These are phyloP conservation scores for Nicotiana tomentosiformis DNA, from an alignment of 257 asterid genomes.

Conservation along the genomic window DNA sequence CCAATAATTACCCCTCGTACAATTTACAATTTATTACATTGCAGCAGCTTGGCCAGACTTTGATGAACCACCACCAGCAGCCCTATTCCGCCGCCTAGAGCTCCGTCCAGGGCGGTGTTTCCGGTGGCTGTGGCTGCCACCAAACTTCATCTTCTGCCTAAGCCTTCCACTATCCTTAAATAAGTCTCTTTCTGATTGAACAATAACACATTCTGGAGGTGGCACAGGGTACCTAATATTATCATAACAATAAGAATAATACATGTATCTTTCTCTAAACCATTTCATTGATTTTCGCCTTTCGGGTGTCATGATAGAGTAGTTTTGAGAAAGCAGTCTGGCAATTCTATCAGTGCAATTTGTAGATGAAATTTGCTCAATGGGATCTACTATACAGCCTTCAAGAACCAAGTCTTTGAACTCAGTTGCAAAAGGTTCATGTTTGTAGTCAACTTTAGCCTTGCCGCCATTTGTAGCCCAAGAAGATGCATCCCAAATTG, in stretches of 20 bases:
- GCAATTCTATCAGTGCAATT: conserved; percentile 51
- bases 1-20: neutral
- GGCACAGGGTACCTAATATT: conserved; percentile 56
- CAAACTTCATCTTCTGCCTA: conserved; percentile 50
- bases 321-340: conserved; percentile 25
- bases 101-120: conserved; percentile 34
- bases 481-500: conserved; percentile 91
- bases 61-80: conserved; percentile 8
- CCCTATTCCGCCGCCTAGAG: conserved; percentile 20
- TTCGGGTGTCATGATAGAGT: conserved; percentile 28
- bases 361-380: conserved; percentile 61
- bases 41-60: conserved; percentile 18
- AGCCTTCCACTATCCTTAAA: conserved; percentile 54
- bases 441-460: conserved; percentile 59
- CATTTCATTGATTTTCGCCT: conserved; percentile 49
- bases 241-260: conserved; percentile 75
- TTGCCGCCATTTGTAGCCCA: conserved; percentile 97
- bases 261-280: conserved; percentile 66
- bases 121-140: conserved; percentile 36
- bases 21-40: conserved; percentile 5
- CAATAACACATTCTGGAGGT: conserved; percentile 68
- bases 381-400: conserved; percentile 76
- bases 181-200: conserved; percentile 49
- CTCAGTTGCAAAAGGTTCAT: conserved; percentile 66
- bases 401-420: conserved; percentile 62